These are phyloP conservation scores for Dipodascopsis uninucleata DNA, from an alignment of 805 yeast species.

Conservation along the genomic window DNA sequence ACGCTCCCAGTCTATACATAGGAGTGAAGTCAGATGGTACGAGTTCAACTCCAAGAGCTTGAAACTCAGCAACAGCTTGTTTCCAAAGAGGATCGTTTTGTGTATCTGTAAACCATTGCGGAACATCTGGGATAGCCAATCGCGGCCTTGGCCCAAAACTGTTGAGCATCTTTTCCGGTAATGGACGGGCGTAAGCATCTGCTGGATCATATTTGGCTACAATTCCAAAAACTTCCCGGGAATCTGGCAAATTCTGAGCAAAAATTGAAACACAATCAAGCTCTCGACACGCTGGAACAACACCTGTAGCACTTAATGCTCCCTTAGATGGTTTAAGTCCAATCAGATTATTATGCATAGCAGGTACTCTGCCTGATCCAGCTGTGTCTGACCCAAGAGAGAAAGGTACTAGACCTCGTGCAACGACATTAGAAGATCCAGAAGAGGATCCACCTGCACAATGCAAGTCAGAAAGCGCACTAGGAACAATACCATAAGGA, in stretches of 20 bases:
- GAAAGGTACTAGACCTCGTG: conserved; percentile 82
- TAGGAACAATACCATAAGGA: conserved; percentile 86
- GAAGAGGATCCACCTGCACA: conserved; percentile 96
- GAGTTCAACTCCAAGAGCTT: conserved; percentile 54
- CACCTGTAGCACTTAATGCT: conserved; percentile 77
- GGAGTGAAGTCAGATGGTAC: conserved; percentile 68
- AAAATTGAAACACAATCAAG: conserved; percentile 89
- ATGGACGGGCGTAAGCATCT: conserved; percentile 76
- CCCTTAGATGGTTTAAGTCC: conserved; percentile 94
- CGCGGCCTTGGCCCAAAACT: conserved; percentile 57
- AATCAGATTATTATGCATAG: conserved; percentile 86
- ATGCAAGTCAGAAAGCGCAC: conserved; percentile 67
- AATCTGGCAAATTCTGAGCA: conserved; percentile 72
- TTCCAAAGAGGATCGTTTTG: conserved; percentile 70
- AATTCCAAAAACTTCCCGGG: conserved; percentile 67
- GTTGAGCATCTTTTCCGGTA: conserved; percentile 63
- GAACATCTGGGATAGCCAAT: conserved; percentile 70
- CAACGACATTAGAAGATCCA: conserved; percentile 88
- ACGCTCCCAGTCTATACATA: conserved; percentile 73
- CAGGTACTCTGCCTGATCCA: conserved; percentile 97
- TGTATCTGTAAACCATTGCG: conserved; percentile 79
- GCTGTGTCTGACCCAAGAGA: conserved; percentile 97
- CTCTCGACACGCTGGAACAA: conserved; percentile 98
- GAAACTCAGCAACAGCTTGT: conserved; percentile 54
- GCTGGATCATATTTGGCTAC: conserved; percentile 68